Evolutionary conservation across 495 filamentous ascomycete species (phyloP).

Genomic region (Penicillium tannophilum): DNA sequence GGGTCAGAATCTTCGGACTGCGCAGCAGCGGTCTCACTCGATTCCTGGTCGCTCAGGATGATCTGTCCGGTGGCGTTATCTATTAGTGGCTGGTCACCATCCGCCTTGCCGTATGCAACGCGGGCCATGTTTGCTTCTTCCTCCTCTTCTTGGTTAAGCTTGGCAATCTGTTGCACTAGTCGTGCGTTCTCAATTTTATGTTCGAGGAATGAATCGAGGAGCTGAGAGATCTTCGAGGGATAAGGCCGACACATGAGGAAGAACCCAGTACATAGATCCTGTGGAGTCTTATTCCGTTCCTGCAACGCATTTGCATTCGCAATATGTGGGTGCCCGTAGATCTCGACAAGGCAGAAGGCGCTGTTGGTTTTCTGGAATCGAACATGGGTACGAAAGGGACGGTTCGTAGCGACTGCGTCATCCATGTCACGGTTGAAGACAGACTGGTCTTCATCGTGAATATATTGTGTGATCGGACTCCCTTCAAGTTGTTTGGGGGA

Average conservation of each 20-base stretch:
- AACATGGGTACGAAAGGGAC: slow-evolving; percentile 84
- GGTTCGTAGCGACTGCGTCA: slow-evolving; percentile 82
- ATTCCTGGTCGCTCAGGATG: slow-evolving; percentile 34
- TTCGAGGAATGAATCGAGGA: slow-evolving; percentile 92
- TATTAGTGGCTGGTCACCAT: slow-evolving; percentile 7
- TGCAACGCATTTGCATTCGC: slow-evolving; percentile 59
- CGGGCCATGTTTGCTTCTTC: slow-evolving; percentile 62
- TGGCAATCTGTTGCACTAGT: slow-evolving; percentile 77
- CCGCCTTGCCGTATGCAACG: slow-evolving; percentile 9
- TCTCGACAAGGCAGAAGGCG: slow-evolving; percentile 78
- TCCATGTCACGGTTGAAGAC: slow-evolving; percentile 89
- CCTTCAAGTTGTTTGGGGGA: slow-evolving; percentile 68
- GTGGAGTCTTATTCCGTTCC: slow-evolving; percentile 51
- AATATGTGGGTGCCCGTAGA: slow-evolving; percentile 89
- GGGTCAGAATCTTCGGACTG: slow-evolving; percentile 78
- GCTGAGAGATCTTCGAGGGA: slow-evolving; percentile 78
- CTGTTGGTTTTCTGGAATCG: slow-evolving; percentile 78
- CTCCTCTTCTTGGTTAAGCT: slow-evolving; percentile 82
- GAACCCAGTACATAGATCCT: slow-evolving; percentile 79
- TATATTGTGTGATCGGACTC: slow-evolving; percentile 72
- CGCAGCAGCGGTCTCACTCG: slow-evolving; percentile 49
- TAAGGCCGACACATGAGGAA: slow-evolving; percentile 95
- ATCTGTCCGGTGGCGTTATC: slow-evolving; percentile 12
- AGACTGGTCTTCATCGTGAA: slow-evolving; percentile 85
- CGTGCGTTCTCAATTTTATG: slow-evolving; percentile 98